Conservation (phyloP, 768 basidiomycete species). For the Lactarius sp. region DNA sequence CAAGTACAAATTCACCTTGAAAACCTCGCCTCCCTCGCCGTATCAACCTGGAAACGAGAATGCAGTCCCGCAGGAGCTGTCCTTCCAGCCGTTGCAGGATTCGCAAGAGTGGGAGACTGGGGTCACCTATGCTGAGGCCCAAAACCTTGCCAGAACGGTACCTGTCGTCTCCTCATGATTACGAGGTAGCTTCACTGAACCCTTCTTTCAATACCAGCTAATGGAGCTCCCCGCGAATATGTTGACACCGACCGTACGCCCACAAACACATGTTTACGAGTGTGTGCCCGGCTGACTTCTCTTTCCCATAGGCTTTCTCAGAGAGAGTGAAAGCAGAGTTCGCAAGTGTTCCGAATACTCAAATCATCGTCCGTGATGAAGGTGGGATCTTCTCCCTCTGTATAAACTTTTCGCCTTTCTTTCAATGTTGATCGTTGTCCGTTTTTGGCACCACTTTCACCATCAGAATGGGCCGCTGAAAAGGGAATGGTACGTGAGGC, state of each 20-base stretch:
- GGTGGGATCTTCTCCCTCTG: constrained; percentile 38
- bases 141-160: constrained; percentile 78
- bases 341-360: constrained; percentile 57
- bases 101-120: constrained; percentile 71
- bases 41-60: constrained; percentile 60
- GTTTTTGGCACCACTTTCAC: neutral
- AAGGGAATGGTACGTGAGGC: constrained; percentile 65
- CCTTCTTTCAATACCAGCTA: constrained; percentile 41
- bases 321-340: constrained; percentile 68
- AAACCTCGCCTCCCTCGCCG: constrained; percentile 61
- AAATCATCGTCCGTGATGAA: constrained; percentile 68
- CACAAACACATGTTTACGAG: no score
- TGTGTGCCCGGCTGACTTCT: constrained; percentile 24
- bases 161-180: constrained; percentile 19
- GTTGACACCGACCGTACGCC: constrained; percentile 68
- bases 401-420: neutral
- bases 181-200: neutral
- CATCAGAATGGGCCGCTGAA: constrained; percentile 72
- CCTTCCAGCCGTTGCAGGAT: constrained; percentile 41
- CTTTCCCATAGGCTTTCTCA: constrained; percentile 49
- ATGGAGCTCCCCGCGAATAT: constrained; percentile 85
- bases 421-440: neutral
- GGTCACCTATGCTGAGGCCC: constrained; percentile 65
- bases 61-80: constrained; percentile 46
- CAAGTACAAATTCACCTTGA: constrained; percentile 69